phyloP scores from a whole-genome alignment of 2,329 filamentous ascomycete species.

The Aspergillus pseudoviridinutans region DNA sequence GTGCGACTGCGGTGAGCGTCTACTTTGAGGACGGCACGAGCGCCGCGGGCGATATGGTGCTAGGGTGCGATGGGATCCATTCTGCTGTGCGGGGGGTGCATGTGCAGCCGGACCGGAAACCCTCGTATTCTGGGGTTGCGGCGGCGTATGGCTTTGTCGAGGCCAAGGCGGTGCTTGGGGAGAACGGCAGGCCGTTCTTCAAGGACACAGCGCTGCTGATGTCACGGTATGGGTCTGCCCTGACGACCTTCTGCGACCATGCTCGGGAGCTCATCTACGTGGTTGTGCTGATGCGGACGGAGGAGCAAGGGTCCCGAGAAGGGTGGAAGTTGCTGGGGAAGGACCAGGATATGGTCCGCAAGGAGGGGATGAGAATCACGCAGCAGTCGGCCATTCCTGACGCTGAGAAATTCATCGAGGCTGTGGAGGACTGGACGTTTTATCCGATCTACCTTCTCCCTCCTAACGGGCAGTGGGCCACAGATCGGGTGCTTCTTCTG shows the following conservation, averaged over 20 bases:
- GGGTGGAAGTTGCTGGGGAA: conserved; percentile 7
- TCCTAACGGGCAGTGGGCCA: background rate
- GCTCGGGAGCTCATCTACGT: conserved; percentile 6
- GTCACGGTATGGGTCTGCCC: background rate
- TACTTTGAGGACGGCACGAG: background rate
- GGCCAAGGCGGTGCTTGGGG: background rate
- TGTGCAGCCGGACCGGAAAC: background rate
- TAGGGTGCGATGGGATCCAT: conserved; percentile 3
- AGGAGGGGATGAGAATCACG: background rate
- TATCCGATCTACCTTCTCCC: background rate
- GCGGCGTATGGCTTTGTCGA: background rate
- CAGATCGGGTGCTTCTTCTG: background rate
- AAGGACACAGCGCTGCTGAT: background rate
- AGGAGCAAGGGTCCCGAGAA: conserved; percentile 7
- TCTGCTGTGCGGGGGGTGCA: background rate
- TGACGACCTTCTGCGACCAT: conserved; percentile 10
- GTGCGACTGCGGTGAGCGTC: background rate
- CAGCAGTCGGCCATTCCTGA: background rate
- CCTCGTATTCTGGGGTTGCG: background rate
- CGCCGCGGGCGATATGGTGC: background rate
- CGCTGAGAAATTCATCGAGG: background rate
- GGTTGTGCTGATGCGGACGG: conserved; percentile 8
- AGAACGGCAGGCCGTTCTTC: background rate
- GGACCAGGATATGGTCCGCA: conserved; percentile 9
- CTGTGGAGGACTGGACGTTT: background rate